Base-by-base conservation (phyloP, 148 eudicot species). In the Silene uniflora region DNA sequence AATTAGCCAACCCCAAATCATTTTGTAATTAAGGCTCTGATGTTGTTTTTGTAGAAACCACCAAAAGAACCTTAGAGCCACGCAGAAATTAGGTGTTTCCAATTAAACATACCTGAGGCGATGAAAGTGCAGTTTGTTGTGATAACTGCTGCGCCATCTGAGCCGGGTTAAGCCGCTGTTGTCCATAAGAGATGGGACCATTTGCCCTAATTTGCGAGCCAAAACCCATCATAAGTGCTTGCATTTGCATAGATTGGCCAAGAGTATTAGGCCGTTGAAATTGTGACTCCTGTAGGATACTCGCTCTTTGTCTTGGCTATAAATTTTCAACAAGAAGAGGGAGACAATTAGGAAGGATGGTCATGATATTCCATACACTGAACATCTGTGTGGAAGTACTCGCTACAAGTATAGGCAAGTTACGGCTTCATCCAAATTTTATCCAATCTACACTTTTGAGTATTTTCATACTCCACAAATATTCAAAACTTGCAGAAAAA, bases 241-340 rank as follows among this genome's bases (percentile, higher is more conserved):
- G 97, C 91, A 93, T 85, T 49, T 85, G 91, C 80, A 87, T 66
- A 25, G 93, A 73, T 71, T 89, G 91, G 17, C 91, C 97, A n/a
- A 89, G 72, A 7, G 89, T 75, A 86, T 83, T 91, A 59, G 88
- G 87, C 3, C 77, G 80, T 77, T 83, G 89, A 80, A 87, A 86
- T 80, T 91, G 98, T 63, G 98, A 82, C 46, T 92, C 92, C 81
- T 89, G 98, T 55, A 86, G 81, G 56, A 90, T 74, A 62, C 85
- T 90, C 24, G 93, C 75, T 81, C 88, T 90, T 73, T 91, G 98
- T 73, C 97, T 85, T 66, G 98, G 93, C 98, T 93, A 84, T 83
- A 85, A 61, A 44, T 47, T 64, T 39, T 55, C 22, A 73, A 47
- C 29, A 25, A 23, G 19, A 24, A 67, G 68, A 58, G 16, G 47